Evolutionary conservation across 129 eudicot species (phyloP).

Genomic region (Centaurea solstitialis): DNA sequence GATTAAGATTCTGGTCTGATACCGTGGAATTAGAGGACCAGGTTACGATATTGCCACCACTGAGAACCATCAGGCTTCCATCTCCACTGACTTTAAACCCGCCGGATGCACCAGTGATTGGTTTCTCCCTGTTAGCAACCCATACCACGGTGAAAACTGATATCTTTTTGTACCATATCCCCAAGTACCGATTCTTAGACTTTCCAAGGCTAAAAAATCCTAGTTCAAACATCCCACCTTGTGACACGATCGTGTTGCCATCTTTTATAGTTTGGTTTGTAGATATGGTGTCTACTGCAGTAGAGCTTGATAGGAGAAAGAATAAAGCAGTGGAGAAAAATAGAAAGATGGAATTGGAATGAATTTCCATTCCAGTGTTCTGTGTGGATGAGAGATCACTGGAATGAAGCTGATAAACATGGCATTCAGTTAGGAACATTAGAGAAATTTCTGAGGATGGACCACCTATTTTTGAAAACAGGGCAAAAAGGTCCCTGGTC

Average conservation of each 20-base stretch:
- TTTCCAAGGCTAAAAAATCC: slow-evolving; percentile 30
- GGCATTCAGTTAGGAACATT: background rate
- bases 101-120: slow-evolving; percentile 2
- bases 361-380: too few relatives aligned
- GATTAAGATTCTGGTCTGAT: background rate
- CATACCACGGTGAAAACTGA: slow-evolving; percentile 13
- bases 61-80: background rate
- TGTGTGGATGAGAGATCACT: too few relatives aligned
- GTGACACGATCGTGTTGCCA: slow-evolving; percentile 19
- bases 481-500: too few relatives aligned
- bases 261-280: background rate
- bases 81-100: background rate
- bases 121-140: slow-evolving; percentile 33
- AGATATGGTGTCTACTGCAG: slow-evolving; percentile 18
- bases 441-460: too few relatives aligned
- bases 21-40: slow-evolving; percentile 29
- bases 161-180: slow-evolving; percentile 28
- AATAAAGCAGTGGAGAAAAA: background rate
- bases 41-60: background rate
- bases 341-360: too few relatives aligned
- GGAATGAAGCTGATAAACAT: background rate
- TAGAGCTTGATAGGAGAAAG: background rate
- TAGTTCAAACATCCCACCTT: slow-evolving; percentile 14
- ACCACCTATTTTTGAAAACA: too few relatives aligned
- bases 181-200: slow-evolving; percentile 26